phyloP scores from a whole-genome alignment of 768 basidiomycete genomes.

The button mushroom (Agaricus bisporus) region DNA sequence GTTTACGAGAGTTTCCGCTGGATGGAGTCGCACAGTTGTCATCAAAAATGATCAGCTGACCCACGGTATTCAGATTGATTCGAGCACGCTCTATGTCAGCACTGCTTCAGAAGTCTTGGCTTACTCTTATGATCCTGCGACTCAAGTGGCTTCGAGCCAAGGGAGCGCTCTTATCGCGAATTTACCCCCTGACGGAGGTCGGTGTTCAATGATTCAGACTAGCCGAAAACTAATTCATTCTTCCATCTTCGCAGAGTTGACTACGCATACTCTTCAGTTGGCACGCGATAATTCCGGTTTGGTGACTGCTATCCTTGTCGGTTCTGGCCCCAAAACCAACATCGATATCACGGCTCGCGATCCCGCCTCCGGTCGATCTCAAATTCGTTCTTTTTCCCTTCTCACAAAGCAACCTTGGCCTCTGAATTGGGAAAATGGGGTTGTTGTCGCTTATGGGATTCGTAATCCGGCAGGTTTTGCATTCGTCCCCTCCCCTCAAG shows the following conservation, averaged over 20 bases:
- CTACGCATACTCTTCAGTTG: slow-evolving; percentile 34
- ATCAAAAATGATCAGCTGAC: slow-evolving; percentile 30
- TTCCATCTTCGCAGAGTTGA: slow-evolving; percentile 24
- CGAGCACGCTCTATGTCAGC: slow-evolving; percentile 29
- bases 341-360: slow-evolving; percentile 37
- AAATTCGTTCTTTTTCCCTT: slow-evolving; percentile 28
- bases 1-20: slow-evolving; percentile 24
- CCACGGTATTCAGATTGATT: slow-evolving; percentile 36
- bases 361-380: slow-evolving; percentile 36
- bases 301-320: slow-evolving; percentile 27
- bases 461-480: slow-evolving; percentile 40
- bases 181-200: slow-evolving; percentile 35
- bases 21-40: slow-evolving; percentile 33
- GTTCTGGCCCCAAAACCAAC: slow-evolving; percentile 30
- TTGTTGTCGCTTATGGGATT: slow-evolving; percentile 35
- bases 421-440: slow-evolving; percentile 23
- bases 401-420: slow-evolving; percentile 12
- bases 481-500: slow-evolving; percentile 13
- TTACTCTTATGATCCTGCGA: slow-evolving; percentile 29
- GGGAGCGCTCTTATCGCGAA: slow-evolving; percentile 23
- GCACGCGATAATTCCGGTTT: slow-evolving; percentile 15
- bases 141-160: slow-evolving; percentile 19
- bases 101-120: slow-evolving; percentile 27
- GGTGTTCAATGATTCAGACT: slow-evolving; percentile 2
- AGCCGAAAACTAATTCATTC: background rate